Base-by-base conservation (phyloP, 2,329 filamentous ascomycete genomes). In the Talaromyces amestolkiae region DNA sequence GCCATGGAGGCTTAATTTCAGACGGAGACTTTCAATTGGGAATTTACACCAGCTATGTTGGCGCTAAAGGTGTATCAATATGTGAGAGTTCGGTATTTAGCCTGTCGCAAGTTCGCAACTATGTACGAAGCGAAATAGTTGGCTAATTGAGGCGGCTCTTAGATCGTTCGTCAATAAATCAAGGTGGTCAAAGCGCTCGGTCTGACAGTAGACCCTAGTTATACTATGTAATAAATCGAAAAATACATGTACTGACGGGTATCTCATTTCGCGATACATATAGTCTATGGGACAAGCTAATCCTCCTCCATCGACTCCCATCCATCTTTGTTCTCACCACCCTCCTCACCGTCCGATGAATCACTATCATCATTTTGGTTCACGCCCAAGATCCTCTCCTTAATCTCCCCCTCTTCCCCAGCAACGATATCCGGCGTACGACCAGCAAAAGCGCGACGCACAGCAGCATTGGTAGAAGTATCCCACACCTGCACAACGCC, bases 401-500 rank as follows among this genome's bases (percentile, higher is more conserved):
- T 81, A 27, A 88, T 87, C 56, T 87, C 86, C 17, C 83, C 87
- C 58, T 86, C 86, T 7, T 83, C 79, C 17, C 53, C 64, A 37
- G 64, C 31, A 68, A 83, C 80, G 49, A 86, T 79, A 68, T 83
- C 80, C 41, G 86, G 84, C 65, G 94, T 84, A 65, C 87, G 89
- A 72, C 82, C 87, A 41, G 91, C 92, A 80, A 99, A 99, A 1
- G 90, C 89, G 68, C 90, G 86, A 66, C 95, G 87, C 37, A 99
- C 92, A 31, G 91, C 90, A 15, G 87, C 87, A 76, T 99, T 99
- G 65, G 95, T 99, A 77, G 92, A 89, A 24, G 95, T 97, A 78
- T 98, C 94, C 95, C 95, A 99, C 62, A 99, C 89, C 76, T 96
- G 91, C 74, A 98, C 88, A 41, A 87, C 87, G 54, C 95, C 95